A percentile compares a stretch with the other conserved stretches of the same genome.
Conservation (phyloP, 1,284 basidiomycete species). For the Cutaneotrichosporon mucoides region DNA sequence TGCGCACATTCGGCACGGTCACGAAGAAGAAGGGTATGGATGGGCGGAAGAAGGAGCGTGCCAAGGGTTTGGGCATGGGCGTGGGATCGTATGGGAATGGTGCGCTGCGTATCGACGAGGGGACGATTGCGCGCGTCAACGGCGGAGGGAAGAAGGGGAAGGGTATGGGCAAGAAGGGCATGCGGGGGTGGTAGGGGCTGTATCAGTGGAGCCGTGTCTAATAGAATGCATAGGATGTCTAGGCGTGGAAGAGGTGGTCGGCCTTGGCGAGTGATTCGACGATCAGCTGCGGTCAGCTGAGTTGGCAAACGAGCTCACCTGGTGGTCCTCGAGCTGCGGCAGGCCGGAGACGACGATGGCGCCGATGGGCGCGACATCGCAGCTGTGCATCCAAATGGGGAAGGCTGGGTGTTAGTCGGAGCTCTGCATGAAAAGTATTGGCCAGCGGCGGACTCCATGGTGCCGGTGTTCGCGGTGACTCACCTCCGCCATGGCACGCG, state of each 20-base stretch:
- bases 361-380: constrained; percentile 39
- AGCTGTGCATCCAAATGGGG: constrained; percentile 42
- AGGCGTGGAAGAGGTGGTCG: constrained; percentile 14
- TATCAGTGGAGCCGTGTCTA: too few relatives aligned
- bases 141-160: constrained; percentile 9
- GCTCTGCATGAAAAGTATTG: too few relatives aligned
- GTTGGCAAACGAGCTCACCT: constrained; percentile 23
- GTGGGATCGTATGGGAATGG: constrained; percentile 45
- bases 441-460: too few relatives aligned
- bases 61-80: constrained; percentile 46
- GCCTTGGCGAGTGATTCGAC: constrained; percentile 22
- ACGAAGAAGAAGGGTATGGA: constrained; percentile 47
- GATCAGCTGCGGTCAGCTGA: constrained; percentile 9
- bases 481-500: constrained; percentile 45
- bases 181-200: constrained; percentile 9
- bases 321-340: constrained; percentile 47
- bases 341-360: constrained; percentile 49
- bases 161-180: constrained; percentile 15
- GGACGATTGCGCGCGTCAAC: constrained; percentile 38
- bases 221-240: background rate
- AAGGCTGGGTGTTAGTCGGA: constrained; percentile 24
- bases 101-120: constrained; percentile 40
- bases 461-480: constrained; percentile 2
- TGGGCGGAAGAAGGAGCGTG: constrained; percentile 32
- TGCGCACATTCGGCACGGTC: constrained; percentile 23